phyloP scores from a whole-genome alignment of 1,284 basidiomycete species.

The Trichosporon asahii region DNA sequence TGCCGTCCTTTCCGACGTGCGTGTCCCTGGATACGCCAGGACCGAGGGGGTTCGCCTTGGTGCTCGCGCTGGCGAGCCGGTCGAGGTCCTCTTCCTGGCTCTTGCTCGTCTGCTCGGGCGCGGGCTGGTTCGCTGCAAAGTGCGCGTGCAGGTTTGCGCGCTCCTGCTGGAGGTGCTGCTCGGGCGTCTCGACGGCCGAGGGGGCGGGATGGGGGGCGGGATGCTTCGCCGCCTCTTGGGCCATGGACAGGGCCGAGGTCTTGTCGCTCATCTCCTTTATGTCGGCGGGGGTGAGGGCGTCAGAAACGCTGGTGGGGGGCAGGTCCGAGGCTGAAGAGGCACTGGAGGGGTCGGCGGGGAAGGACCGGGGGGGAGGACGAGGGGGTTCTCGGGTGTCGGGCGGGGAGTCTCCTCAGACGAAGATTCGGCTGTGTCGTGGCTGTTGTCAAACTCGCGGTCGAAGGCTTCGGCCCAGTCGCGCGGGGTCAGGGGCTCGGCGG shows the following conservation, averaged over 20 bases:
- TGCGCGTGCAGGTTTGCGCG: background rate
- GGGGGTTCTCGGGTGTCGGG: background rate
- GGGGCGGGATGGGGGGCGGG: constrained; percentile 3
- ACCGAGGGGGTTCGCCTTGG: constrained; percentile 41
- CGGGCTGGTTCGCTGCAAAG: background rate
- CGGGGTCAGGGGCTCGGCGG: constrained; percentile 37
- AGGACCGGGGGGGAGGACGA: constrained; percentile 29
- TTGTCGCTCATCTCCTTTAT: background rate
- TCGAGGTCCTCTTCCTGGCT: constrained; percentile 10
- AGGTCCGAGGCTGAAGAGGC: constrained; percentile 41
- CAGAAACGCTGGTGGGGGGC: constrained; percentile 26
- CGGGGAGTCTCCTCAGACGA: constrained; percentile 10
- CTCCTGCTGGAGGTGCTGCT: constrained; percentile 10
- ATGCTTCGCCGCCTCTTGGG: background rate
- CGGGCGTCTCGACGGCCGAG: background rate
- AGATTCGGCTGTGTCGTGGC: constrained; percentile 13
- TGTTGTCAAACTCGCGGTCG: constrained; percentile 35
- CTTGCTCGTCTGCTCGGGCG: constrained; percentile 7
- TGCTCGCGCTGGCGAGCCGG: constrained; percentile 35
- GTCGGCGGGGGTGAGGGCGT: background rate
- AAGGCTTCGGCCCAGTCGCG: constrained; percentile 48
- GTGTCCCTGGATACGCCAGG: constrained; percentile 47
- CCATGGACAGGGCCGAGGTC: background rate
- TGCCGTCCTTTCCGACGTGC: constrained; percentile 35
- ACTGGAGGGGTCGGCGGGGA: constrained; percentile 38